Evolutionary conservation across 495 filamentous ascomycete genomes (phyloP), one percentile per base, ranked within the genome.

Genomic region (Pyrenopolyporus hunteri): DNA sequence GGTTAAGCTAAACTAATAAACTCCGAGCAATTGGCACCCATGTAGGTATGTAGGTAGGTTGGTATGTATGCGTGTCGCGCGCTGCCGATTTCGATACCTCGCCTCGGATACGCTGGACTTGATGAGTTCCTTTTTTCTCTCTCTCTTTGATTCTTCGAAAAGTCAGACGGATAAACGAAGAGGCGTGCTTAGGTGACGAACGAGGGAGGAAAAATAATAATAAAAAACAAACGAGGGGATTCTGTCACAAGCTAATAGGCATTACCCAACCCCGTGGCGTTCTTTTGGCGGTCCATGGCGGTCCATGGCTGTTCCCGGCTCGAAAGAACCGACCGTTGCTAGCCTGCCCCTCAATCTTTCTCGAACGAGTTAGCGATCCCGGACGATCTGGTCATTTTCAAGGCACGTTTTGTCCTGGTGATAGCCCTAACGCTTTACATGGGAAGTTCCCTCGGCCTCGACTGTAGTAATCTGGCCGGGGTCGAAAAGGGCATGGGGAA

Each of bases 331-430:
- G 31, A 19, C 31, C 40, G n/a, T 52, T 26, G 20, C 43, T 65
- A 56, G 56, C 37, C 47, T 39, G 63, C 57, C 63, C 63, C 63
- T 57, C 51, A 56, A 61, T 57, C 46, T 61, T 66, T 57, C 63
- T 66, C 45, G 47, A 66, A 60, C 36, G 36, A 66, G 63, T 66
- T 66, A 66, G 63, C 54, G 57, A 56, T 60, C 40, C 63, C 46
- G 63, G 63, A 53, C 63, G 63, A 66, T 66, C 63, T 66, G 47
- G 55, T 60, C 63, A 60, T 57, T 61, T 66, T 61, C 50, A 61
- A 57, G 40, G 57, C 57, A 66, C 57, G 57, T 66, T 57, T 52
- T 51, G 63, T 49, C 56, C 52, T 61, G 52, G 57, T 66, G 57
- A 61, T 61, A 61, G 63, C 63, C 63, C 57, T 66, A 61, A 50